A percentile compares a stretch with the other conserved stretches of the same genome.
Conservation (phyloP, 139 green algal species). For the Diplosphaera chodatii region DNA sequence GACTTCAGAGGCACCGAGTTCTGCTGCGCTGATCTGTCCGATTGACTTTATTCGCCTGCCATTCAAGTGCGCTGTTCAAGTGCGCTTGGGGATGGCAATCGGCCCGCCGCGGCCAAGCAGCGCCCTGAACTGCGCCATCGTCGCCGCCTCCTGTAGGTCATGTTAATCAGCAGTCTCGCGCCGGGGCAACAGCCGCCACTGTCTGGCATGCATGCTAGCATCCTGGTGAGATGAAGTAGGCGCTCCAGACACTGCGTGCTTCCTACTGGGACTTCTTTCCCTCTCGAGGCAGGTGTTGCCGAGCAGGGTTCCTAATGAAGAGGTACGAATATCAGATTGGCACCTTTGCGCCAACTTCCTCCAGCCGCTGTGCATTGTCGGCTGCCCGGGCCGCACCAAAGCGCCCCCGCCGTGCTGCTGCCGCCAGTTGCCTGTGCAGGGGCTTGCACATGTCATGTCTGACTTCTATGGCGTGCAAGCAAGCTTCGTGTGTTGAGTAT, state of each 20-base stretch:
- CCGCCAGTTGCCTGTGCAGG: conserved; percentile 13
- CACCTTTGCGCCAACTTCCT: not conserved
- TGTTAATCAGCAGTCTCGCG: too few relatives aligned
- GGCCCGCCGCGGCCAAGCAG: conserved; percentile 21
- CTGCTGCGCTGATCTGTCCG: too few relatives aligned
- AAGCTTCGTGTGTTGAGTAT: not conserved
- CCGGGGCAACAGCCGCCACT: too few relatives aligned
- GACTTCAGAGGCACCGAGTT: too few relatives aligned
- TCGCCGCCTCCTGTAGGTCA: not conserved
- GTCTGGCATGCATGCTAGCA: too few relatives aligned
- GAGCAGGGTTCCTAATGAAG: too few relatives aligned
- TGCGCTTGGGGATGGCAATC: conserved; percentile 37
- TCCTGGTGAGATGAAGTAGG: too few relatives aligned
- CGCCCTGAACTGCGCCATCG: conserved; percentile 36
- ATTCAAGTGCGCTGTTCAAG: not conserved
- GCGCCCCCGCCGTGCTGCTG: not conserved
- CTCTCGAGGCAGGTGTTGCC: too few relatives aligned
- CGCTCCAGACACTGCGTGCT: too few relatives aligned
- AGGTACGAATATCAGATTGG: too few relatives aligned
- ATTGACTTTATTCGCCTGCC: not conserved
- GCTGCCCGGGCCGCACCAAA: conserved; percentile 11
- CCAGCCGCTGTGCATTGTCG: not conserved
- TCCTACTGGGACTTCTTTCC: too few relatives aligned
- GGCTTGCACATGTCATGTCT: not conserved
- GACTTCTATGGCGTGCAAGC: not conserved